Evolutionary conservation across 2,329 filamentous ascomycete genomes (phyloP).

Genomic region (Cercospora citrullina): DNA sequence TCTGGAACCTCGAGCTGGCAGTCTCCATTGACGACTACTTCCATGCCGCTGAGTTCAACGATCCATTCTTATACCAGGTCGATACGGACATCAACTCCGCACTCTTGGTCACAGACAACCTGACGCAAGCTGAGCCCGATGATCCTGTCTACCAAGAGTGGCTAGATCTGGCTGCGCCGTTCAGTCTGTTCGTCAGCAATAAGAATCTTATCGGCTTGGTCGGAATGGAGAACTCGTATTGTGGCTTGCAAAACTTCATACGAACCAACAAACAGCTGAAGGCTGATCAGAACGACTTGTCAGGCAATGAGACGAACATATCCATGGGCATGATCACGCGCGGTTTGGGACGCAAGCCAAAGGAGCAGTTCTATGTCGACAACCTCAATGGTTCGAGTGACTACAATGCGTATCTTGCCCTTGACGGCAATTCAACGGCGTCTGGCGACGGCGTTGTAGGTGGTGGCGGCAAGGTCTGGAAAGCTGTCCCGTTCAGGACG

Average conservation of each 20-base stretch:
- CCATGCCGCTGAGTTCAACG: slow-evolving; percentile 61
- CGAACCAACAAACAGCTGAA: slow-evolving; percentile 63
- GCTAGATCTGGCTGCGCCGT: slow-evolving; percentile 61
- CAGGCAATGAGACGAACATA: slow-evolving; percentile 46
- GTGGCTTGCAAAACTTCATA: slow-evolving; percentile 63
- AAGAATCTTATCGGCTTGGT: slow-evolving; percentile 59
- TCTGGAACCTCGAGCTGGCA: slow-evolving; percentile 79
- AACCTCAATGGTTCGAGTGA: slow-evolving; percentile 69
- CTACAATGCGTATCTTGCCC: slow-evolving; percentile 73
- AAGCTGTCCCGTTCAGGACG: slow-evolving; percentile 70
- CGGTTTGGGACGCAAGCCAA: slow-evolving; percentile 66
- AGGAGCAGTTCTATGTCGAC: slow-evolving; percentile 84
- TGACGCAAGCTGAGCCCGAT: slow-evolving; percentile 56
- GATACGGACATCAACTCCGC: slow-evolving; percentile 81
- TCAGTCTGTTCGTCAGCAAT: slow-evolving; percentile 74
- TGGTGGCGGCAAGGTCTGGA: slow-evolving; percentile 76
- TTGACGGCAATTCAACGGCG: slow-evolving; percentile 56
- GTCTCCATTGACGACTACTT: slow-evolving; percentile 78
- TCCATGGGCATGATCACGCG: slow-evolving; percentile 67
- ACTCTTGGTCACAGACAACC: slow-evolving; percentile 73
- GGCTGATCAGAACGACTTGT: slow-evolving; percentile 52
- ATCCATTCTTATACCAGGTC: slow-evolving; percentile 69
- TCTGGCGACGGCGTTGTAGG: slow-evolving; percentile 58
- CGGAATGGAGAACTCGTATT: slow-evolving; percentile 78
- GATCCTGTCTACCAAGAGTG: slow-evolving; percentile 54